Evolutionary conservation across 2,329 filamentous ascomycete genomes (phyloP).

Genomic region (Pezicula carpinea): DNA sequence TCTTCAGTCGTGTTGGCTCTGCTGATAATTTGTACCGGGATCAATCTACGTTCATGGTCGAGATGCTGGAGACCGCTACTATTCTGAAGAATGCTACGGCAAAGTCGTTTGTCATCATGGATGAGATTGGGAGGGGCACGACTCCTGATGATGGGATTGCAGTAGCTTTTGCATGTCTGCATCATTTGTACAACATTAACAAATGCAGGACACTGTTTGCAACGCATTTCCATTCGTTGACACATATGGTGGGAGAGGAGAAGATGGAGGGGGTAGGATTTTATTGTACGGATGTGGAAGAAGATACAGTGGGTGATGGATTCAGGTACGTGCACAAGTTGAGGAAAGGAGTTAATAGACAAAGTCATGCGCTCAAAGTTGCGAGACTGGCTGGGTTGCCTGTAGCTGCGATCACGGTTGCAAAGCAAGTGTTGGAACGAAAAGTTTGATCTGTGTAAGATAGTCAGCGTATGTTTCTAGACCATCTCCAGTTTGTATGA

Average conservation of each 20-base stretch:
- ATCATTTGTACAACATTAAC: conserved; percentile 77
- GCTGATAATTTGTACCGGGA: conserved; percentile 93
- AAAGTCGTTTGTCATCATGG: conserved; percentile 93
- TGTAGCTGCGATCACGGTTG: conserved; percentile 63
- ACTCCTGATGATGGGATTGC: conserved; percentile 89
- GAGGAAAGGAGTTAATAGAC: conserved; percentile 74
- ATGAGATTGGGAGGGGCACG: conserved; percentile 92
- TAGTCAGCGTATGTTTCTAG: conserved; percentile 51
- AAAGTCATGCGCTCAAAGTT: conserved; percentile 94
- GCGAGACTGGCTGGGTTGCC: conserved; percentile 81
- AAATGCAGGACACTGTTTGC: conserved; percentile 81
- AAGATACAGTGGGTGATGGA: conserved; percentile 54
- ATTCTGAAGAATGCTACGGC: conserved; percentile 83
- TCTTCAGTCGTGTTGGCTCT: conserved; percentile 89
- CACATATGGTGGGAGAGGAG: conserved; percentile 64
- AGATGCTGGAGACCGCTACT: conserved; percentile 94
- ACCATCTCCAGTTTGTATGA: conserved; percentile 43
- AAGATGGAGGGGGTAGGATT: conserved; percentile 37
- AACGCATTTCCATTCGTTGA: conserved; percentile 86
- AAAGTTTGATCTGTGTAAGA: conserved; percentile 39
- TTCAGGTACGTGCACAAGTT: conserved; percentile 88
- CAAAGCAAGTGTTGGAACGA: conserved; percentile 33
- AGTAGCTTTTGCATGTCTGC: conserved; percentile 81
- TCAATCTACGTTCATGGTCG: conserved; percentile 98
- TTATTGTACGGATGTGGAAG: conserved; percentile 87